Evolutionary conservation across 2,329 filamentous ascomycete genomes (phyloP).

Genomic region (Epicoccum sorghinum): DNA sequence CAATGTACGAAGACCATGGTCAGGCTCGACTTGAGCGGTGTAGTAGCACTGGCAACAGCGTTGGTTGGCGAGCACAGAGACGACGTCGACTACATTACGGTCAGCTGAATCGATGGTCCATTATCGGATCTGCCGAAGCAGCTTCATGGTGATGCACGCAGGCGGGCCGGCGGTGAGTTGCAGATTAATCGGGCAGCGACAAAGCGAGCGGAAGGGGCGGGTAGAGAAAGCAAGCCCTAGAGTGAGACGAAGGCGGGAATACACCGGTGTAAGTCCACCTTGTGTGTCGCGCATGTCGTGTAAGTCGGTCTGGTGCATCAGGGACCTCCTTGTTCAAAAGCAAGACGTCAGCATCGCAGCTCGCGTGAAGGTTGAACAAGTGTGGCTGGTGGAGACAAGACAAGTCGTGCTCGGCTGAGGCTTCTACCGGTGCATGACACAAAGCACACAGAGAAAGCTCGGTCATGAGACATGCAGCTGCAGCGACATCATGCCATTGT

Average conservation of each 20-base stretch:
- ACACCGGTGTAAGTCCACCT: conserved; percentile 16
- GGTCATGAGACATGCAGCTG: conserved; percentile 25
- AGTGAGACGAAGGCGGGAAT: conserved; percentile 25
- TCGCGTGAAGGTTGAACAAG: conserved; percentile 20
- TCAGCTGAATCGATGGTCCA: not conserved
- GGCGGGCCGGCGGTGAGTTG: conserved; percentile 16
- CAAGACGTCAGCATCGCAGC: conserved; percentile 8
- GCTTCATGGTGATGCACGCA: conserved; percentile 10
- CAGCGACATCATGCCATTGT: conserved; percentile 19
- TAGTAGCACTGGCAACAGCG: not conserved
- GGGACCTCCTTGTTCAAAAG: conserved; percentile 23
- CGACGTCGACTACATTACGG: not conserved
- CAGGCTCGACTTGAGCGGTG: not conserved
- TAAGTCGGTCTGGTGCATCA: conserved; percentile 22
- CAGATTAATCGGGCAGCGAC: conserved; percentile 21
- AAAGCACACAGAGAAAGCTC: conserved; percentile 2
- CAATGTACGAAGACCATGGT: not conserved
- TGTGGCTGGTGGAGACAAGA: conserved; percentile 21
- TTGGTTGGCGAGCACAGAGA: not conserved
- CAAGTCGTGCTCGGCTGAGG: conserved; percentile 9
- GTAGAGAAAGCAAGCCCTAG: conserved; percentile 14
- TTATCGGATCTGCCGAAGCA: not conserved
- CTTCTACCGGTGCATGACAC: conserved; percentile 4
- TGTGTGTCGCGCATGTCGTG: conserved; percentile 24
- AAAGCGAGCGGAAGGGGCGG: conserved; percentile 26